These are phyloP conservation scores for Hymenoscyphus albidus DNA, from an alignment of 2,329 filamentous ascomycete species.

Conservation along the genomic window DNA sequence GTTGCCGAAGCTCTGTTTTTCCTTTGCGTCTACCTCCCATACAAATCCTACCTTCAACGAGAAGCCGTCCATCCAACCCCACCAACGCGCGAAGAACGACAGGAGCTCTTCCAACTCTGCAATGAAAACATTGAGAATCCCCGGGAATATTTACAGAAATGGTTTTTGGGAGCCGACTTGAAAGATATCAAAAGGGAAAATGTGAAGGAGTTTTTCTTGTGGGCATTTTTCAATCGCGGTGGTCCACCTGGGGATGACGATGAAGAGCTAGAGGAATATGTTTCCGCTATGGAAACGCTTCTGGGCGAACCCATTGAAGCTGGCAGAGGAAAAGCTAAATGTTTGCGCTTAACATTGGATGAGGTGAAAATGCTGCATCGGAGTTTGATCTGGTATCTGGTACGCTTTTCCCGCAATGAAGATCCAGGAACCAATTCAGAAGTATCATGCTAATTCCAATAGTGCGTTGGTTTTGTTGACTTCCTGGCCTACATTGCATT, in stretches of 20 bases:
- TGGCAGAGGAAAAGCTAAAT: constrained; percentile 50
- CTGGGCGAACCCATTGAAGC: constrained; percentile 47
- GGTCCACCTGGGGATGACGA: constrained; percentile 43
- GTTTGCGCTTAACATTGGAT: constrained; percentile 55
- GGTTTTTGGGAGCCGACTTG: constrained; percentile 52
- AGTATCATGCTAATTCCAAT: constrained; percentile 8
- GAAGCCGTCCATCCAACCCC: constrained; percentile 47
- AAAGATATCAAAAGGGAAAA: constrained; percentile 55
- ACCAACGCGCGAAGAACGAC: constrained; percentile 43
- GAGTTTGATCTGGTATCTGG: constrained; percentile 54
- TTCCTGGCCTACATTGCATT: constrained; percentile 37
- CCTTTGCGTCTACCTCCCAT: constrained; percentile 49
- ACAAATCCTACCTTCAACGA: constrained; percentile 47
- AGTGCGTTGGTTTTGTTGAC: constrained; percentile 37
- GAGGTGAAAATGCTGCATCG: constrained; percentile 53
- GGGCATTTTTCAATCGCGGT: constrained; percentile 53
- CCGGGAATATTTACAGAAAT: constrained; percentile 50
- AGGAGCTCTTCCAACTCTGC: constrained; percentile 48
- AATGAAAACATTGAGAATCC: constrained; percentile 49
- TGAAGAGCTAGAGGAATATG: constrained; percentile 54
- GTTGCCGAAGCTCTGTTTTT: constrained; percentile 53
- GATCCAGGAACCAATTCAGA: neutral
- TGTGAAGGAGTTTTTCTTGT: constrained; percentile 57
- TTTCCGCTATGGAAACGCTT: constrained; percentile 47
- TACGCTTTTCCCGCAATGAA: constrained; percentile 33